These are phyloP conservation scores for Sarocladium oryzae DNA, from an alignment of 2,329 filamentous ascomycete genomes.

Conservation along the genomic window DNA sequence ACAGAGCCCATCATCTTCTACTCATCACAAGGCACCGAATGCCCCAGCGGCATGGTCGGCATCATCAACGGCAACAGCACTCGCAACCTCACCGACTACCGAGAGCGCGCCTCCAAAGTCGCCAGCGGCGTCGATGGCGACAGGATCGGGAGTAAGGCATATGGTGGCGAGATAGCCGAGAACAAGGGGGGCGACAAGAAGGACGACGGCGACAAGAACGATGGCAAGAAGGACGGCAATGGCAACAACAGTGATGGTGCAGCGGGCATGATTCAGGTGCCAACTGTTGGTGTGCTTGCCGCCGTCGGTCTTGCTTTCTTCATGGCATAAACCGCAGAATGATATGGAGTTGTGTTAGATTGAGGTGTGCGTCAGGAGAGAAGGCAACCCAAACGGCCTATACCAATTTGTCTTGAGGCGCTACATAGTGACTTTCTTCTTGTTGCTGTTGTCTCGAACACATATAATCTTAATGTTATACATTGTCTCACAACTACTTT, in stretches of 20 bases:
- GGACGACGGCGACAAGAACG: slow-evolving; percentile 3
- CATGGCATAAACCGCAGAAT: slow-evolving; percentile 9
- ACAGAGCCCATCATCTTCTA: slow-evolving; percentile 30
- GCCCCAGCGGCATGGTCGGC: slow-evolving; percentile 32
- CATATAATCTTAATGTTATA: slow-evolving; percentile 1
- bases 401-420: background rate
- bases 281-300: slow-evolving; percentile 10
- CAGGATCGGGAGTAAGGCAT: slow-evolving; percentile 17
- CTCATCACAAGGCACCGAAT: slow-evolving; percentile 32
- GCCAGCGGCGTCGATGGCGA: slow-evolving; percentile 17
- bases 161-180: slow-evolving; percentile 24
- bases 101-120: slow-evolving; percentile 20
- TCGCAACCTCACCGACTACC: slow-evolving; percentile 25
- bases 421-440: too few relatives aligned
- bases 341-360: background rate
- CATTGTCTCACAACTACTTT: background rate
- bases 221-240: slow-evolving; percentile 4
- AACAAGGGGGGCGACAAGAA: slow-evolving; percentile 15
- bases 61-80: slow-evolving; percentile 27
- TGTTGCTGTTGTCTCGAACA: background rate
- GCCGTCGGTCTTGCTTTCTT: slow-evolving; percentile 14
- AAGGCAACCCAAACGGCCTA: slow-evolving; percentile 1
- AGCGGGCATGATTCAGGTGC: slow-evolving; percentile 10
- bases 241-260: slow-evolving; percentile 8
- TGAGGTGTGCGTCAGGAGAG: background rate